Base-by-base conservation (phyloP, 2,329 filamentous ascomycete species). In the Scorias spongiosa region DNA sequence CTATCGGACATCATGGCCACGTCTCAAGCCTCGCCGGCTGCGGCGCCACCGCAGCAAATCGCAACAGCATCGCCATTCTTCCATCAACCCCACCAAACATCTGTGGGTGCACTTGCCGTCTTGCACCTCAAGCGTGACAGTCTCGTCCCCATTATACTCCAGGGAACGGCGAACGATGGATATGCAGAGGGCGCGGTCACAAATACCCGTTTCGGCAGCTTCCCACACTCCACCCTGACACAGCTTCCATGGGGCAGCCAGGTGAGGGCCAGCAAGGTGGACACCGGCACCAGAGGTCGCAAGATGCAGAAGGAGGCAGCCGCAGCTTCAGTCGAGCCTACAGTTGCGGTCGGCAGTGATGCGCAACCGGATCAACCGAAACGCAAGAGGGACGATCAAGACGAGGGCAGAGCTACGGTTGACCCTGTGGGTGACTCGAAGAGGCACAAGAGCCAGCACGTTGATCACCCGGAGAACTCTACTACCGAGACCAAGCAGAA, bases 121-220 rank as follows among this genome's bases (percentile, higher is more conserved):
- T 72, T 95, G 46, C 84, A 94, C 59, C 75, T 98, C 42, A 89
- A 85, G 48, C 81, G 88, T 64, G 88, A 96, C 63, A 81, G 81
- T 48, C 78, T 88, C 49, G 72, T 87, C 34, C 86, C 89, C 7
- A 70, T 87, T 20, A 78, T 84, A 48, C 58, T 73, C 51, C 55
- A 61, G 29, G 47, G 54, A 47, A 47, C 53, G 43, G 53, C 66
- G 45, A 59, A 69, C 55, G 57, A 62, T 44, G 60, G 59, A 15
- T 63, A 62, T 43, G 60, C 56, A 20, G 66, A 68, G 48, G 66
- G 67, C 42, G 64, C 64, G 15, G 67, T 72, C 38, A 77, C 88
- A 43, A 96, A 94, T 65, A 98, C 89, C 1, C 80, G 88, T 39
- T 98, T 94, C 57, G 91, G 91, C 41, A 94, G 88, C 11, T 72